These are phyloP conservation scores for Protomyces pachydermus DNA, from an alignment of 1,139 yeast genomes.

Conservation along the genomic window DNA sequence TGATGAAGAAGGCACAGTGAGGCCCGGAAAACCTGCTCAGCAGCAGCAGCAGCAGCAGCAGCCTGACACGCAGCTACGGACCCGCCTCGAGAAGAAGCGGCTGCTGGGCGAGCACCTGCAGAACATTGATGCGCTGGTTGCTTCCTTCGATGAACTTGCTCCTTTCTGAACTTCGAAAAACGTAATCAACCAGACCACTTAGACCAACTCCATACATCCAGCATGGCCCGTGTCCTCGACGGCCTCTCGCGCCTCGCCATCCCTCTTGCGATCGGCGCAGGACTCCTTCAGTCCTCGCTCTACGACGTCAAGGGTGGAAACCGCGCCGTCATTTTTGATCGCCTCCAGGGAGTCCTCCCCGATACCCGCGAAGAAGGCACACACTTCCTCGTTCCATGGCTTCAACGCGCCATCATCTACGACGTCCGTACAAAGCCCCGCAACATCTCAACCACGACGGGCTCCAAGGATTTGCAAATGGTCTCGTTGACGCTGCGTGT, in stretches of 20 bases:
- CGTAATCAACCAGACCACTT: conserved; percentile 47
- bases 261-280: conserved; percentile 57
- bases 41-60: not conserved
- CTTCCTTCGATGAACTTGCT: conserved; percentile 45
- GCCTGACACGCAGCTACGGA: conserved; percentile 35
- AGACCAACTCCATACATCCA: conserved; percentile 45
- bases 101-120: conserved; percentile 49
- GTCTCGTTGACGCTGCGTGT: conserved; percentile 91
- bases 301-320: conserved; percentile 85
- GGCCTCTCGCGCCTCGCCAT: conserved; percentile 31
- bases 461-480: conserved; percentile 94
- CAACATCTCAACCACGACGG: conserved; percentile 90
- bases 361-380: conserved; percentile 93
- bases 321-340: conserved; percentile 91
- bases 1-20: not conserved
- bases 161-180: conserved; percentile 46
- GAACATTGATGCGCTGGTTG: conserved; percentile 47
- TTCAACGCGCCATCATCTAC: conserved; percentile 80
- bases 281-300: conserved; percentile 65
- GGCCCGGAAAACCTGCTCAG: not conserved
- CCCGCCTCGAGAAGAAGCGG: conserved; percentile 52
- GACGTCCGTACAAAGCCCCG: conserved; percentile 92
- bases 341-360: conserved; percentile 82
- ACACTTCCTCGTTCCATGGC: conserved; percentile 92
- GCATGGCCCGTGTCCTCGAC: conserved; percentile 24